Conservation (phyloP, 805 yeast species). For the Saturnispora saitoi region DNA sequence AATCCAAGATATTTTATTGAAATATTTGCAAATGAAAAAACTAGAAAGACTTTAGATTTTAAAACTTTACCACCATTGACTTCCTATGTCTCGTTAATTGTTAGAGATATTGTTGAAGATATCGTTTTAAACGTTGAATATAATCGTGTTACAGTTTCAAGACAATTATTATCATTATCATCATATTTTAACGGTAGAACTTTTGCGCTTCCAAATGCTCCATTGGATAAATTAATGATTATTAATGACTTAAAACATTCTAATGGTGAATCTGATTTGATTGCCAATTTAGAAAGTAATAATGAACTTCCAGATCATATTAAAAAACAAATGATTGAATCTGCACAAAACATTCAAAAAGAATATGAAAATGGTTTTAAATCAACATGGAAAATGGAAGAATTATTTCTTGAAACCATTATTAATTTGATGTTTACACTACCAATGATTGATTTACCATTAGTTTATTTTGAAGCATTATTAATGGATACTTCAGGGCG, state of each 20-base stretch:
- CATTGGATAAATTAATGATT: slow-evolving; percentile 57
- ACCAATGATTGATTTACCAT: slow-evolving; percentile 57
- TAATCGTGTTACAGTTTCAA: slow-evolving; percentile 79
- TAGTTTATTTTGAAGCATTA: slow-evolving; percentile 74
- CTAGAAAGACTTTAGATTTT: slow-evolving; percentile 29
- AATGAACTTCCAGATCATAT: slow-evolving; percentile 21
- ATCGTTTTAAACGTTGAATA: slow-evolving; percentile 73
- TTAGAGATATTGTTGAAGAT: slow-evolving; percentile 71
- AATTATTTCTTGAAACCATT: slow-evolving; percentile 75
- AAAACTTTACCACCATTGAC: slow-evolving; percentile 56
- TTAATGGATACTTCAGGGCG: slow-evolving; percentile 80
- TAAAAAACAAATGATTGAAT: slow-evolving; percentile 23
- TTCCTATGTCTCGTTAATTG: slow-evolving; percentile 47
- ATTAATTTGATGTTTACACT: slow-evolving; percentile 69
- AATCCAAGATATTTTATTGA: slow-evolving; percentile 54
- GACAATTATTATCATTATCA: slow-evolving; percentile 70
- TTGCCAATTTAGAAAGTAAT: slow-evolving; percentile 22
- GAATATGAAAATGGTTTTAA: slow-evolving; percentile 31
- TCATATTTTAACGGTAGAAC: slow-evolving; percentile 55
- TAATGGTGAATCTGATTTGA: slow-evolving; percentile 30
- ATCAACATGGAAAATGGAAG: slow-evolving; percentile 88
- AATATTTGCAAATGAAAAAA: slow-evolving; percentile 43
- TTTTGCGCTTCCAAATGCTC: slow-evolving; percentile 68
- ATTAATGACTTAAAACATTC: slow-evolving; percentile 32
- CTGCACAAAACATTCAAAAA: slow-evolving; percentile 31